phyloP scores from a whole-genome alignment of 495 filamentous ascomycete genomes.

The Penicillium cinerascens region DNA sequence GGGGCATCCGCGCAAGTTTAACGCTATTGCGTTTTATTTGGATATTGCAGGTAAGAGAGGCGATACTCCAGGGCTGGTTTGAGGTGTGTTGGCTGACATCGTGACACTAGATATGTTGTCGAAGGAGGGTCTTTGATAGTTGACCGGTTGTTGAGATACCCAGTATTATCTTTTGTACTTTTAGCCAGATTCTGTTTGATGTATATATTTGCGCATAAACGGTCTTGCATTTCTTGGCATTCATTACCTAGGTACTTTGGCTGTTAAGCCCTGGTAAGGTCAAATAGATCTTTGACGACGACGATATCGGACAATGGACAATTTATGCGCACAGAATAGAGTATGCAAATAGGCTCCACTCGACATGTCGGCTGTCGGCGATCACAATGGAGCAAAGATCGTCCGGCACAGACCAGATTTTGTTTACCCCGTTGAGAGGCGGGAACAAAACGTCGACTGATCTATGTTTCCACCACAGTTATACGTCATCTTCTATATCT shows the following conservation, averaged over 20 bases:
- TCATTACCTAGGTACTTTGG: too few species aligned
- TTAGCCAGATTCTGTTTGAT: too few species aligned
- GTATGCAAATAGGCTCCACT: too few species aligned
- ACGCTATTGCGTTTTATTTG: conserved; percentile 92
- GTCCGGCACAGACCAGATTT: background rate
- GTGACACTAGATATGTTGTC: conserved; percentile 63
- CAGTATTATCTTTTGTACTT: too few species aligned
- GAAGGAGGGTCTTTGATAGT: conserved; percentile 58
- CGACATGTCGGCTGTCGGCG: too few species aligned
- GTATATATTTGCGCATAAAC: too few species aligned
- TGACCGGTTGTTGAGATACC: background rate
- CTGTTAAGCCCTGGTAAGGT: too few species aligned
- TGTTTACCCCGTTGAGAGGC: background rate
- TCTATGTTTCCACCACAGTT: background rate
- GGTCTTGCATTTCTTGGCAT: background rate
- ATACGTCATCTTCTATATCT: background rate
- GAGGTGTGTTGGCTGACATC: background rate
- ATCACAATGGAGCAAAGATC: background rate
- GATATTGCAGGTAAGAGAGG: conserved; percentile 65
- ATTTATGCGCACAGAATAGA: too few species aligned
- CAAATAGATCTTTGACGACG: too few species aligned
- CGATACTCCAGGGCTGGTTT: background rate
- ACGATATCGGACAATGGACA: too few species aligned
- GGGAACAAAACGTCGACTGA: background rate
- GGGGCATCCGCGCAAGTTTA: conserved; percentile 77